Base-by-base conservation (phyloP, 163 green algal genomes). In the Chloromonas sp. region DNA sequence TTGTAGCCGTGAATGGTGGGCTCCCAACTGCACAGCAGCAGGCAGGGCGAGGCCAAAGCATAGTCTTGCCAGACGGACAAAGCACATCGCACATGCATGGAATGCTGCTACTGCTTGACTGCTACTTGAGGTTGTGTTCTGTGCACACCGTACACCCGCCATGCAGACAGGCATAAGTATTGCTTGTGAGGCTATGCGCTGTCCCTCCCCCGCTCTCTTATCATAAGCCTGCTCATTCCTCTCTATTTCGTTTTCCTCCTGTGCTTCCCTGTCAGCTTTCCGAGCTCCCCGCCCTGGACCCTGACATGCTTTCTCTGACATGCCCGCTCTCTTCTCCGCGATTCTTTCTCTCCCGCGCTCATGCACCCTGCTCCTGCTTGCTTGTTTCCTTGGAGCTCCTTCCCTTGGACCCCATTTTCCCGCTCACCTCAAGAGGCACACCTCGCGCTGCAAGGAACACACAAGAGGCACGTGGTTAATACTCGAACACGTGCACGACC, bases 381-480 rank as follows among this genome's bases (percentile, higher is more conserved):
- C 66, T 76, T 8, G 8, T 76, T 8, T n/a, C 66, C 66, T 11
- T 76, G 66, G 8, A n/a, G 66, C 66, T 76, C 8, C 66, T 76
- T 8, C 5, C 66, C 66, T 11, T 81, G 77, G 57, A 62, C 14
- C 11, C 14, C 2, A n/a, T 59, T n/a, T 5, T 1, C 78, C 58
- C 5, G 78, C 79, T 82, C 79, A 71, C 79, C 79, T 82, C 59
- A 82, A 13, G 2, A 82, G 59, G 79, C 79, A 82, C 79, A 82
- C 59, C 79, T 82, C 79, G 11, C 58, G 70, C 79, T 82, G 79
- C 59, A 36, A 36, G 36, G 36, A 36, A 36, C 36, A 36, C 36
- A 36, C 36, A 36, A 36, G 58, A 3, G 2, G 58, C 74, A 36
- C 13, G 74, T 79, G 74, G 2, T 59, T 57, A 79, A 36, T 5